A percentile compares a stretch with the other conserved stretches of the same genome.
Conservation (phyloP, 2,329 filamentous ascomycete genomes). For the Cercospora sp. region DNA sequence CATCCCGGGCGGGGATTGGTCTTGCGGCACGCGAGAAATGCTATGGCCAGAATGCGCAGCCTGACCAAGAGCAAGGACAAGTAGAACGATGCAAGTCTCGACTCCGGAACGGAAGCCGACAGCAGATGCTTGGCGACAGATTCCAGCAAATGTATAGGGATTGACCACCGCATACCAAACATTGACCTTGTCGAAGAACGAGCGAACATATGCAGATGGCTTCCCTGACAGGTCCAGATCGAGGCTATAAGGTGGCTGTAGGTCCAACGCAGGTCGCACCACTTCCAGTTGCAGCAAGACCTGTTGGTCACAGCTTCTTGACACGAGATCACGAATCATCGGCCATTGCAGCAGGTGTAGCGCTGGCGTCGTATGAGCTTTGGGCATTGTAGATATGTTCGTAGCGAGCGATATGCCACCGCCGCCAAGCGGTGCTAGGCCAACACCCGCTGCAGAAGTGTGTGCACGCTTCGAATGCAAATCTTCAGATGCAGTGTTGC, state of each 20-base stretch:
- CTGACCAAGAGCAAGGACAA: constrained; percentile 75
- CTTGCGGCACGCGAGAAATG: constrained; percentile 68
- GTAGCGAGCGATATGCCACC: constrained; percentile 67
- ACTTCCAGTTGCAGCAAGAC: constrained; percentile 80
- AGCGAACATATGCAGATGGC: constrained; percentile 70
- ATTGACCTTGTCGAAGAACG: constrained; percentile 79
- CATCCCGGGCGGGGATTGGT: constrained; percentile 71
- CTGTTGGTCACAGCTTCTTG: constrained; percentile 74
- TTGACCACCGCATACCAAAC: constrained; percentile 86
- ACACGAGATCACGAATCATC: constrained; percentile 74
- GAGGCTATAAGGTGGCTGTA: constrained; percentile 51
- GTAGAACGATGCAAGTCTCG: constrained; percentile 77
- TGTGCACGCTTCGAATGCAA: constrained; percentile 40
- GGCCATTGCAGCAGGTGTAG: constrained; percentile 79
- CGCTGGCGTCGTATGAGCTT: constrained; percentile 77
- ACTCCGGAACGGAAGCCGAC: constrained; percentile 75
- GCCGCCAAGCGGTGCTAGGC: constrained; percentile 51
- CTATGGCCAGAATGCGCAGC: constrained; percentile 69
- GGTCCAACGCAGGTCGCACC: constrained; percentile 70
- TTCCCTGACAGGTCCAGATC: constrained; percentile 27
- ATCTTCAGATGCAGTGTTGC: constrained; percentile 45
- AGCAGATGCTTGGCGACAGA: constrained; percentile 73
- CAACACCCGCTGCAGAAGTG: constrained; percentile 39
- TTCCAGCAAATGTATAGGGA: constrained; percentile 73
- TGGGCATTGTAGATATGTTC: constrained; percentile 85